Percentiles rank a stretch among this genome's conserved stretches.
Conservation (phyloP, 768 basidiomycete genomes). For the Trametes coccinea region DNA sequence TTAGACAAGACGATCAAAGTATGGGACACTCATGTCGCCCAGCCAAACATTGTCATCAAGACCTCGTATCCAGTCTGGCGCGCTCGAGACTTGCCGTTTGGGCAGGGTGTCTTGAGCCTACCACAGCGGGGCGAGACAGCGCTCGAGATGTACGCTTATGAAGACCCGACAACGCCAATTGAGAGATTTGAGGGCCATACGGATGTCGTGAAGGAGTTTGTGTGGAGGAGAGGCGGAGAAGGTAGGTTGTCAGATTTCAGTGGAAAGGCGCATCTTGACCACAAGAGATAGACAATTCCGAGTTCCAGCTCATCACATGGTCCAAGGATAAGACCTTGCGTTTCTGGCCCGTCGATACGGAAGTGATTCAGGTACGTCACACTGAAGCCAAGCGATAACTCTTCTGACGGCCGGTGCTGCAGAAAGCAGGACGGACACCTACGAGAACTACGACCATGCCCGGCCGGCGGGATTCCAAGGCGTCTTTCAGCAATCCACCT, state of each 20-base stretch:
- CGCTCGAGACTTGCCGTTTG: conserved; percentile 90
- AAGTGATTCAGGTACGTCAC: conserved; percentile 61
- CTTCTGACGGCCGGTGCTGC: not conserved
- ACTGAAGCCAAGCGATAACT: not conserved
- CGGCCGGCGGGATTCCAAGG: conserved; percentile 29
- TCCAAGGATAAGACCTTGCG: conserved; percentile 90
- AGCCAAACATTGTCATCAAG: conserved; percentile 42
- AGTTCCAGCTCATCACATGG: conserved; percentile 73
- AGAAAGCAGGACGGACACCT: conserved; percentile 32
- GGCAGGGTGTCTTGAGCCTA: conserved; percentile 80
- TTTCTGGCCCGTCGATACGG: conserved; percentile 83
- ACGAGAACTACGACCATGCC: conserved; percentile 18
- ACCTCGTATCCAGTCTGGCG: conserved; percentile 94
- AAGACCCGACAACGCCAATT: conserved; percentile 50
- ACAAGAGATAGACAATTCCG: conserved; percentile 36
- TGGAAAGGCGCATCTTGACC: not conserved
- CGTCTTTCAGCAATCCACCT: conserved; percentile 58
- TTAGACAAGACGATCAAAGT: conserved; percentile 92
- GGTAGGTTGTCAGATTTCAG: conserved; percentile 39
- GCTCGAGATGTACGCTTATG: conserved; percentile 77
- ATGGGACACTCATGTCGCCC: conserved; percentile 59
- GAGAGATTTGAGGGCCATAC: conserved; percentile 85
- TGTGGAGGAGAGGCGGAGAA: conserved; percentile 77
- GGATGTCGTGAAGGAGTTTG: conserved; percentile 96
- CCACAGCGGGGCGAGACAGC: conserved; percentile 86